phyloP scores from a whole-genome alignment of 371 early-diverging fungal genomes.

The Apophysomyces variabilis region DNA sequence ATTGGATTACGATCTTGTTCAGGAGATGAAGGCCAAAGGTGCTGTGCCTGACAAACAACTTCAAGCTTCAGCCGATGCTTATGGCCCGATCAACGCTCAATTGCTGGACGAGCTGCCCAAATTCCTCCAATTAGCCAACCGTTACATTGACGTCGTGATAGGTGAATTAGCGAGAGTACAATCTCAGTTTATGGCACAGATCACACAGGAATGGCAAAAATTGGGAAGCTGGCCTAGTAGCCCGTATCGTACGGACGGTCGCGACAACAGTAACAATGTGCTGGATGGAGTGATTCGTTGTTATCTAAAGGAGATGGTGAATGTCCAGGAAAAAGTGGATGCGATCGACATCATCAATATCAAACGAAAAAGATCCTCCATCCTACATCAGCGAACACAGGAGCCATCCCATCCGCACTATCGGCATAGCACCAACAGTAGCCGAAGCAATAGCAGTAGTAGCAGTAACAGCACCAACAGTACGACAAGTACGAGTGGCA shows the following conservation, averaged over 20 bases:
- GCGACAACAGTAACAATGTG: too few relatives aligned
- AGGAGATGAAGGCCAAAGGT: slow-evolving; percentile 60
- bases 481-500: too few relatives aligned
- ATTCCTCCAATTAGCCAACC: slow-evolving; percentile 56
- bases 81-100: slow-evolving; percentile 66
- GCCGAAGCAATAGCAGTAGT: background rate
- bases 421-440: background rate
- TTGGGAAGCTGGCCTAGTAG: background rate
- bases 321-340: background rate
- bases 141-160: slow-evolving; percentile 60
- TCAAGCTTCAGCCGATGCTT: slow-evolving; percentile 65
- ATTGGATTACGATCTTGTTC: slow-evolving; percentile 65
- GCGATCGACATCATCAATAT: background rate
- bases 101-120: slow-evolving; percentile 71
- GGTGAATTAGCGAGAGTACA: slow-evolving; percentile 60
- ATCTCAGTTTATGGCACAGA: slow-evolving; percentile 40
- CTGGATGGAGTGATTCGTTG: background rate
- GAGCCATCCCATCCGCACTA: background rate
- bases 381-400: background rate
- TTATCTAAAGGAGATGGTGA: background rate
- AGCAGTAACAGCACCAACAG: too few relatives aligned
- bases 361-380: background rate
- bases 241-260: background rate
- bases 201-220: slow-evolving; percentile 42
- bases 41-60: slow-evolving; percentile 69